Evolutionary conservation across 352 stramenopile genomes (phyloP), one percentile per base, ranked within the genome.

Genomic region (Globisporangium solare): DNA sequence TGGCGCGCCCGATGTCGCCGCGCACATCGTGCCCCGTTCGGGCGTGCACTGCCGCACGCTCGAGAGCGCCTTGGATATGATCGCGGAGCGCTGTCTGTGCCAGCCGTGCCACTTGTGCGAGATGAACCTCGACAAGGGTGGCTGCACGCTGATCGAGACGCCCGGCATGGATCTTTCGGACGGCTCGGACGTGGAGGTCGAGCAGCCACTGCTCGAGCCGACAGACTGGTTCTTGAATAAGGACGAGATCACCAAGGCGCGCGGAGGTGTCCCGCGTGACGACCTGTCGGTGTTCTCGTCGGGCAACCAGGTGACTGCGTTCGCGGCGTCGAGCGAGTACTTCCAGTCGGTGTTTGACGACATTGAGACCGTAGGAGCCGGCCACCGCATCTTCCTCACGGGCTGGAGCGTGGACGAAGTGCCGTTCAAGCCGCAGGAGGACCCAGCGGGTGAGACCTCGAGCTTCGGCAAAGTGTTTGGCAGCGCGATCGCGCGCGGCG

Each of bases 351-450:
- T 88, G 20, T 79, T 75, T 43, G 59, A 73, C 17, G 74, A 88
- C 43, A 61, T 86, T 31, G 39, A 65, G 35, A 56, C 61, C 13
- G 70, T 66, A 1, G 64, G 60, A 10, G 32, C 55, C 17, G 58
- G 79, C 47, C 47, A 74, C 51, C 68, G 71, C 24, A 66, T 88
- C 40, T 86, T 74, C 21, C 59, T 88, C 27, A 74, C 75, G 0
- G 79, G 73, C 45, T 89, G 79, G 79, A 80, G 70, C 18, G 76
- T 83, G 12, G 80, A 79, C 51, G 71, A 89, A 52, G 65, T 89
- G 2, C 63, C 70, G 6, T 79, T 89, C 24, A 71, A 74, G n/a
- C 79, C 79, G 3, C 41, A 73, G 47, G 27, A 56, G 6, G 53
- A 70, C 7, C 50, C 52, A 17, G 59, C 56, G 18, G 60, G 64